These are phyloP conservation scores for Quercus agrifolia DNA, from an alignment of 306 rosid species.

Conservation along the genomic window DNA sequence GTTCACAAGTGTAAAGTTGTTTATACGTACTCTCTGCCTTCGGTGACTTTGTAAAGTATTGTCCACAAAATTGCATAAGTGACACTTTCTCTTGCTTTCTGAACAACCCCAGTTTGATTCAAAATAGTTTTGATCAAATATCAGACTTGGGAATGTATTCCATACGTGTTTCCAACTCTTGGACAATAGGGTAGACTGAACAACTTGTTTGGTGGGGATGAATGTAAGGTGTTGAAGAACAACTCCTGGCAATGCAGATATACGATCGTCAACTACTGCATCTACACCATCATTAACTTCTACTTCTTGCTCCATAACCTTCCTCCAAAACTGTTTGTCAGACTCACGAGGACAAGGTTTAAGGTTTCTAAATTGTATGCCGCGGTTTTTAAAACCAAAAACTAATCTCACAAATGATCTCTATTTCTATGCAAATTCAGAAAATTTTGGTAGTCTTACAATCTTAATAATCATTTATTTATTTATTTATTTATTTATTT, in stretches of 20 bases:
- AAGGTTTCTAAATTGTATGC: too few species aligned
- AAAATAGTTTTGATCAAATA: background rate
- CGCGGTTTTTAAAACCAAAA: too few species aligned
- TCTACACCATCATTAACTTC: background rate
- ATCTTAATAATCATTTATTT: too few species aligned
- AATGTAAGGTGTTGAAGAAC: constrained; percentile 27
- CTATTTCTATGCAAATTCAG: too few species aligned
- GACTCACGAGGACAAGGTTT: too few species aligned
- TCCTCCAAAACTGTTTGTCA: too few species aligned
- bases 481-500: too few species aligned
- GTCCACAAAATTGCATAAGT: constrained; percentile 19
- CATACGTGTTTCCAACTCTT: constrained; percentile 25
- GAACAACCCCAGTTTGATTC: background rate
- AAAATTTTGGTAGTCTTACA: too few species aligned
- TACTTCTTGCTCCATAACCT: background rate
- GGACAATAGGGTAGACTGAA: constrained; percentile 31
- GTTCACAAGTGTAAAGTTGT: constrained; percentile 8
- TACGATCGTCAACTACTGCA: background rate
- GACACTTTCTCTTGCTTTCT: background rate
- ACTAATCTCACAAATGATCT: too few species aligned
- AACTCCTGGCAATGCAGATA: constrained; percentile 20
- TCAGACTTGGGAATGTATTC: constrained; percentile 26
- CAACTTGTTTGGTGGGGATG: constrained; percentile 27
- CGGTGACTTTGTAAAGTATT: background rate
- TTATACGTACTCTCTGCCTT: constrained; percentile 14